Evolutionary conservation across 129 eudicot species (phyloP), one percentile per base, ranked within the genome.

Genomic region (Sambucus nigra): DNA sequence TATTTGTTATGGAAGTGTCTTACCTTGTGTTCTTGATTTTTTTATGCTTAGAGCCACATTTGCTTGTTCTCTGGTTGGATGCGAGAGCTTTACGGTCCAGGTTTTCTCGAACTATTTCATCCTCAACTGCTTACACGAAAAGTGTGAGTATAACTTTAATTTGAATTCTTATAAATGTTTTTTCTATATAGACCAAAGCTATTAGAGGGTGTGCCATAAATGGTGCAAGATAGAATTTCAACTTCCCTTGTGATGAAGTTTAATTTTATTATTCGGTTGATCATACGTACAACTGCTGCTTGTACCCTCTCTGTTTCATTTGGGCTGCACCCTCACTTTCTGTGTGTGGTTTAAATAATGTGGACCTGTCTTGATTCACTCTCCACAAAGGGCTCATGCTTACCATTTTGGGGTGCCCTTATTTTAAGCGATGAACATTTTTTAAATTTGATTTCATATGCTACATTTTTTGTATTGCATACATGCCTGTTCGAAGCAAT

Each of bases 51-150:
- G 99, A 80, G 67, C 33, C 99, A 77, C 63, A 63, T 82, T 26
- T 79, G 95, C 80, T 76, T 91, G 52, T 86, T 82, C 80, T 79
- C 99, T 53, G 99, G 99, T 58, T 92, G 95, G 95, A 55, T 92
- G 74, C 76, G 84, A 16, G 94, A 86, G 70, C 79, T 69, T 51
- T 76, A 82, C 55, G 94, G 99, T 26, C 99, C 96, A 39, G 85
- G 94, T 35, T 78, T 89, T 61, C 94, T 89, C 60, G 98, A 86
- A 69, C 71, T 69, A 50, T 66, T 89, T 67, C 94, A 86, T 54
- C 95, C 94, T 23, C 95, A 79, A 38, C 61, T 82, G 33, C 94
- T 92, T 49, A 66, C 94, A 7, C 72, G 80, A 52, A 83, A 77
- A 86, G 96, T 86, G 99, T 86, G 71, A 61, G 95, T 82, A 21